Evolutionary conservation across 2,329 filamentous ascomycete species (phyloP).

Genomic region (Lachnellula cervina): DNA sequence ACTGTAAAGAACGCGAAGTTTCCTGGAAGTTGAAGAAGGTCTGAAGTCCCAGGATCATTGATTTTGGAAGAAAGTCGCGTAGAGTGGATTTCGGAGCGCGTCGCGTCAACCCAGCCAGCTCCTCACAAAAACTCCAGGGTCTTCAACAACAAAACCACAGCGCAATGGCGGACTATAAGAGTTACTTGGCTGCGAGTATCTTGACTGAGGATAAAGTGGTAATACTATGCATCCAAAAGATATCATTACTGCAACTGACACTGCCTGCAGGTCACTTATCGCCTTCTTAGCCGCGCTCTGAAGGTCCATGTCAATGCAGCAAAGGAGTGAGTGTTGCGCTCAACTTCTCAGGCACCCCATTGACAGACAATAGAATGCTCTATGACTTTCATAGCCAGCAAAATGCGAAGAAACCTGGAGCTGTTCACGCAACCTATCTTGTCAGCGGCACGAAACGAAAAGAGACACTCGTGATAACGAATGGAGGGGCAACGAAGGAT

Average conservation of each 20-base stretch:
- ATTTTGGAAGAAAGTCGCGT: conserved; percentile 20
- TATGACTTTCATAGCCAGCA: conserved; percentile 79
- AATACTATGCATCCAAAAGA: conserved; percentile 5
- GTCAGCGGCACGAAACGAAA: conserved; percentile 63
- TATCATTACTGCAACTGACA: conserved; percentile 5
- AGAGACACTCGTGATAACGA: conserved; percentile 31
- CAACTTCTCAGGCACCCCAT: background rate
- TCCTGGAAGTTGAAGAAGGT: background rate
- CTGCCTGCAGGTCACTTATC: conserved; percentile 72
- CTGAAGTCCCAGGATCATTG: background rate
- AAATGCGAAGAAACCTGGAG: conserved; percentile 67
- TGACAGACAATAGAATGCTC: conserved; percentile 60
- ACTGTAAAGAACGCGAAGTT: background rate
- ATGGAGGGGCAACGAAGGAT: conserved; percentile 41
- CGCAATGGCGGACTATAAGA: conserved; percentile 32
- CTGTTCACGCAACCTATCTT: conserved; percentile 89
- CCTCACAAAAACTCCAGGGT: conserved; percentile 1
- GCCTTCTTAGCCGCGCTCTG: conserved; percentile 73
- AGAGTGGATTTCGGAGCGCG: conserved; percentile 19
- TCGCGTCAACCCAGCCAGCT: conserved; percentile 14
- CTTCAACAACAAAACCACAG: conserved; percentile 10
- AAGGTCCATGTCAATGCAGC: conserved; percentile 81
- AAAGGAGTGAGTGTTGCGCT: conserved; percentile 61
- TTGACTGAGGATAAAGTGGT: conserved; percentile 33
- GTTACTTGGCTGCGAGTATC: conserved; percentile 31